Conservation (phyloP, 805 yeast species). For the Candida michaelii region DNA sequence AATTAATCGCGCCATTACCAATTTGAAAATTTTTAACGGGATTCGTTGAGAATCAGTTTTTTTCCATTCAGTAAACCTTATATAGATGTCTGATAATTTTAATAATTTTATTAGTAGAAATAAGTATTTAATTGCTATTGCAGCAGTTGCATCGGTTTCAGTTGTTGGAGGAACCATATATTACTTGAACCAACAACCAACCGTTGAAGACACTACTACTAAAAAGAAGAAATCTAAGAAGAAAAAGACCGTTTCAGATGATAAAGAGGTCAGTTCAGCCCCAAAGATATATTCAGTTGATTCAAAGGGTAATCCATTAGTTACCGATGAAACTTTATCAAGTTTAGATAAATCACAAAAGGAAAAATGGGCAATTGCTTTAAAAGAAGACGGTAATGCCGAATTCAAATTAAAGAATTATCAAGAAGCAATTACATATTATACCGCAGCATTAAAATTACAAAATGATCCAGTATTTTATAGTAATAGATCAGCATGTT, state of each 20-base stretch:
- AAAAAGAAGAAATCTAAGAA: conserved; percentile 46
- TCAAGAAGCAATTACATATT: conserved; percentile 74
- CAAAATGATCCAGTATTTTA: conserved; percentile 85
- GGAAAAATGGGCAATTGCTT: conserved; percentile 64
- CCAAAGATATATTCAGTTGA: conserved; percentile 50
- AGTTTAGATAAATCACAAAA: conserved; percentile 51
- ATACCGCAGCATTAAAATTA: conserved; percentile 73
- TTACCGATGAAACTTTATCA: conserved; percentile 47
- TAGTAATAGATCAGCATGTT: conserved; percentile 96
- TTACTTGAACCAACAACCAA: conserved; percentile 33
- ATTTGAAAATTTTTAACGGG: conserved; percentile 10
- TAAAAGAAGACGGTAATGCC: conserved; percentile 88
- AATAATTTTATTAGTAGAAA: conserved; percentile 47
- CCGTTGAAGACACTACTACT: conserved; percentile 18
- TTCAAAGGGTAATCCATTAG: conserved; percentile 55
- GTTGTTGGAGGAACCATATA: conserved; percentile 63
- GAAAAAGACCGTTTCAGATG: conserved; percentile 38
- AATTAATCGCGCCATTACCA: conserved; percentile 1
- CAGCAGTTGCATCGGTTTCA: conserved; percentile 62
- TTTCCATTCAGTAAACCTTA: background rate
- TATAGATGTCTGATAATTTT: conserved; percentile 7
- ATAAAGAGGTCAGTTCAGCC: conserved; percentile 11
- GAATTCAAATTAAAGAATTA: conserved; percentile 69
- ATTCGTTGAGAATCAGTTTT: conserved; percentile 5
- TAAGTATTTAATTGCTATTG: conserved; percentile 58